A percentile compares a stretch with the other conserved stretches of the same genome.
These are phyloP conservation scores for Blastocystis sp. DNA, from an alignment of 352 stramenopile species.

Conservation along the genomic window DNA sequence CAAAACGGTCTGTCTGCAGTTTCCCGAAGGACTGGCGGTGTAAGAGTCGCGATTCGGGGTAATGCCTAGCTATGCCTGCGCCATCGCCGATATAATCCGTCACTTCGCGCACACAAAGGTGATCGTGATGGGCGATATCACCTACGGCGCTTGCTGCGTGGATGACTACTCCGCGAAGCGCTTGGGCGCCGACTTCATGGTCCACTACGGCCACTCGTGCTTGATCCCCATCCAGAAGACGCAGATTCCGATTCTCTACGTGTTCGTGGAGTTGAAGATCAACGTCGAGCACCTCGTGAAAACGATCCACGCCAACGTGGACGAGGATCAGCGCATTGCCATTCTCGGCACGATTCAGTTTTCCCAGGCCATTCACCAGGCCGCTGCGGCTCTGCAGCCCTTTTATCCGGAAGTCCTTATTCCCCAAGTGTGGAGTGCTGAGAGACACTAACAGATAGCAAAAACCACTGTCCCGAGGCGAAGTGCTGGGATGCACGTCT, in stretches of 20 bases:
- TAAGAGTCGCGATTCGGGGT: slow-evolving; percentile 79
- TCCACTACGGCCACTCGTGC: slow-evolving; percentile 99
- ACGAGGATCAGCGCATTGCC: slow-evolving; percentile 78
- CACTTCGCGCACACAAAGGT: slow-evolving; percentile 86
- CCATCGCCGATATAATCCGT: slow-evolving; percentile 96
- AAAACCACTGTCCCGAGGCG: slow-evolving; percentile 79
- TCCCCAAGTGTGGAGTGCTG: slow-evolving; percentile 82
- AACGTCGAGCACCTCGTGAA: slow-evolving; percentile 88
- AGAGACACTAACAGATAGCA: slow-evolving; percentile 35
- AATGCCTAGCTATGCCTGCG: slow-evolving; percentile 80
- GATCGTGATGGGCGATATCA: slow-evolving; percentile 97
- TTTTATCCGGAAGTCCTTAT: slow-evolving; percentile 85
- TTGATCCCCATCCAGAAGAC: slow-evolving; percentile 95
- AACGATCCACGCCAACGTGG: slow-evolving; percentile 70
- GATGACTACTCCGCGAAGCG: slow-evolving; percentile 94
- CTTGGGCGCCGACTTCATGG: slow-evolving; percentile 92
- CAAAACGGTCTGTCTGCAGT: slow-evolving; percentile 93
- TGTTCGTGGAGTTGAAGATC: slow-evolving; percentile 99
- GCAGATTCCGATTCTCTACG: slow-evolving; percentile 94
- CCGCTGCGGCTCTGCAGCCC: slow-evolving; percentile 81
- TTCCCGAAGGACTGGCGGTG: slow-evolving; percentile 96
- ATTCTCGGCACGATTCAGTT: slow-evolving; percentile 95
- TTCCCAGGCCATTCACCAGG: slow-evolving; percentile 86
- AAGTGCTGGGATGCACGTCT: slow-evolving; percentile 97
- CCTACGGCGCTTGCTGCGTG: slow-evolving; percentile 99